Percentiles rank a stretch among this genome's conserved stretches.
Evolutionary conservation across 1,284 basidiomycete genomes (phyloP).

Genomic region (Laetiporus sulphureus): DNA sequence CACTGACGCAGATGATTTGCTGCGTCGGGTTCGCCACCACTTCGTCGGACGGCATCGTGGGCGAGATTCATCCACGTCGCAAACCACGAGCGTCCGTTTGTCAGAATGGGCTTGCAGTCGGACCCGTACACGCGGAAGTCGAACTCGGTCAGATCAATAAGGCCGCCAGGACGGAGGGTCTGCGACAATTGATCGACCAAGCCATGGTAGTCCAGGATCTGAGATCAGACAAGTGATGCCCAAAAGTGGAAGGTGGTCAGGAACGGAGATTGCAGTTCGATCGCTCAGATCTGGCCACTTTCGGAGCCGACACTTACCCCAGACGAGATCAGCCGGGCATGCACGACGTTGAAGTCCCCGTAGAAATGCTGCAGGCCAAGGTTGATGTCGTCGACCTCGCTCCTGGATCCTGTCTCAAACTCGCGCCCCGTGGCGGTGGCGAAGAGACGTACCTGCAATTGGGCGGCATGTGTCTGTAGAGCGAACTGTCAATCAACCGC

Average conservation of each 20-base stretch:
- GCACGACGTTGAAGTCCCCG: constrained; percentile 68
- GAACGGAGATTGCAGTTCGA: constrained; percentile 18
- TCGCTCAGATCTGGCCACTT: constrained; percentile 9
- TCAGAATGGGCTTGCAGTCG: constrained; percentile 38
- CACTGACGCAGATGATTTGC: constrained; percentile 47
- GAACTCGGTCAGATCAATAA: constrained; percentile 60
- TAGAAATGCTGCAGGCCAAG: constrained; percentile 76
- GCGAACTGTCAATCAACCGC: neutral
- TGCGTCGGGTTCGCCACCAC: constrained; percentile 58
- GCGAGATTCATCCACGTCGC: constrained; percentile 55
- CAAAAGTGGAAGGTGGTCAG: constrained; percentile 11
- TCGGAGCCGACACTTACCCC: constrained; percentile 43
- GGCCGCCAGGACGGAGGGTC: constrained; percentile 62
- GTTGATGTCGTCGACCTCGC: constrained; percentile 78
- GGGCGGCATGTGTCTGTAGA: constrained; percentile 56
- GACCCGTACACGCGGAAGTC: constrained; percentile 57
- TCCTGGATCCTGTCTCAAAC: too few relatives aligned
- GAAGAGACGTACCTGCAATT: constrained; percentile 58
- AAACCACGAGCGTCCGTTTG: constrained; percentile 44
- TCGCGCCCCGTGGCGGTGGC: constrained; percentile 2
- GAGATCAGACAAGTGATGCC: constrained; percentile 14
- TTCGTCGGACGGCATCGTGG: constrained; percentile 40
- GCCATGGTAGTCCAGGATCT: constrained; percentile 63
- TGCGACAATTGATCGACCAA: constrained; percentile 63
- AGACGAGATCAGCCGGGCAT: constrained; percentile 59